Percentiles rank a stretch among this genome's conserved stretches.
Evolutionary conservation across 129 eudicot species (phyloP).

Genomic region (Solidago caesia): DNA sequence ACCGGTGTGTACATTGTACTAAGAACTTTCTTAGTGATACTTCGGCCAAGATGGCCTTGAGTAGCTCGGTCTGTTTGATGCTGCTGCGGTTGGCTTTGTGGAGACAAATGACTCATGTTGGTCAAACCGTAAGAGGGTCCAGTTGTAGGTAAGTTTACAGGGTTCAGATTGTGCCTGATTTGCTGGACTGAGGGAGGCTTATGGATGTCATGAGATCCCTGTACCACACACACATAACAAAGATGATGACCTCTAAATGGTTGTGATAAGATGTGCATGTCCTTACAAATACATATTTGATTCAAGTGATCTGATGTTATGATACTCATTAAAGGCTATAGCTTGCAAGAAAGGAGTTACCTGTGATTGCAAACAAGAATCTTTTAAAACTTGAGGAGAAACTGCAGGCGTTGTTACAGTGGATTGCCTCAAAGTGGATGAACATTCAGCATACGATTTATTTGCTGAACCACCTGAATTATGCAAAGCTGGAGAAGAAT

Average conservation of each 20-base stretch:
- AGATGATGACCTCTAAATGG: not conserved
- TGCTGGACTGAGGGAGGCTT: not conserved
- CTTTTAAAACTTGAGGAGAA: not conserved
- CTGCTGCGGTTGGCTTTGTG: not conserved
- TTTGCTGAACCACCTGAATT: no score
- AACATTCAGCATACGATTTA: no score
- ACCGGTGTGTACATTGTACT: conserved; percentile 8
- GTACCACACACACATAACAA: conserved; percentile 4
- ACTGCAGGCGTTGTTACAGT: not conserved
- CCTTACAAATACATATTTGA: not conserved
- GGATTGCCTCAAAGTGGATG: not conserved
- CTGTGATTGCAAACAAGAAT: not conserved
- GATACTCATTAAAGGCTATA: not conserved
- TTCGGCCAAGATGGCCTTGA: not conserved
- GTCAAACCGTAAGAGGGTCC: not conserved
- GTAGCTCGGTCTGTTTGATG: not conserved
- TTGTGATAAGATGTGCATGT: not conserved
- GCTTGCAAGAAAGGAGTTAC: not conserved
- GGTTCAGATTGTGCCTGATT: not conserved
- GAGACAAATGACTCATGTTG: not conserved
- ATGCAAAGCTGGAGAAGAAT: no score
- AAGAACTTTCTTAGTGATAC: conserved; percentile 2
- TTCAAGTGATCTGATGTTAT: not conserved
- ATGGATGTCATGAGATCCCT: not conserved
- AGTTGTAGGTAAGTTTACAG: not conserved